Percentiles rank a stretch among this genome's conserved stretches.
phyloP scores from a whole-genome alignment of 177 flowering plant genomes.

The Vitis hybrid region DNA sequence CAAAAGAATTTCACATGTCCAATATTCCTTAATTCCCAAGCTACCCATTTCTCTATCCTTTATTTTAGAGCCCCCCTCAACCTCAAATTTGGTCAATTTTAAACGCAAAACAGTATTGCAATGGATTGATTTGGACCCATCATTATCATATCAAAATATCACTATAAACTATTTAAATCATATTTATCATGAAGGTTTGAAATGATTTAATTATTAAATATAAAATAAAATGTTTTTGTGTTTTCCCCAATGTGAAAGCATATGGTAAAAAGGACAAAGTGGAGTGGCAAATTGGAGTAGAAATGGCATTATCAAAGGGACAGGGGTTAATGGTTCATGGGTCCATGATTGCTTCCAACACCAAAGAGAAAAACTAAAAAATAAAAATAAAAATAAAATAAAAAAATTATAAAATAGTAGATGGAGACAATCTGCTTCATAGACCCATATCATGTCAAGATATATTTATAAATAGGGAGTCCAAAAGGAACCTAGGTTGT shows the following conservation, averaged over 20 bases:
- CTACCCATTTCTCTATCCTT: too few relatives aligned
- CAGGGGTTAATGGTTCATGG: conserved; percentile 8
- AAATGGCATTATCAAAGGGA: background rate
- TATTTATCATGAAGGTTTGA: too few relatives aligned
- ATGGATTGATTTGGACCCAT: background rate
- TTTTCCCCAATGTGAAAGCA: too few relatives aligned
- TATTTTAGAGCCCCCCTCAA: background rate
- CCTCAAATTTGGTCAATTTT: background rate
- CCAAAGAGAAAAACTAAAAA: background rate
- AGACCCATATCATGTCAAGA: conserved; percentile 3
- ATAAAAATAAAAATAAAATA: too few relatives aligned
- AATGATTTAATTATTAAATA: too few relatives aligned
- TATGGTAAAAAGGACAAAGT: background rate
- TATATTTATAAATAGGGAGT: background rate
- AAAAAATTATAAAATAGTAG: background rate
- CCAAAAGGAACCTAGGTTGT: background rate
- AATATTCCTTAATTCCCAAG: background rate
- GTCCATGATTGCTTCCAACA: conserved; percentile 16
- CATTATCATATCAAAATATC: too few relatives aligned
- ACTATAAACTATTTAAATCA: too few relatives aligned
- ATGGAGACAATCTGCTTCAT: background rate
- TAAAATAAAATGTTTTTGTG: too few relatives aligned
- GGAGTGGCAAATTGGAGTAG: too few relatives aligned
- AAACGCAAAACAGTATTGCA: background rate
- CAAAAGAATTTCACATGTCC: conserved; percentile 1